phyloP scores from a whole-genome alignment of 805 yeast genomes.

The Yamadazyma akitaensis region DNA sequence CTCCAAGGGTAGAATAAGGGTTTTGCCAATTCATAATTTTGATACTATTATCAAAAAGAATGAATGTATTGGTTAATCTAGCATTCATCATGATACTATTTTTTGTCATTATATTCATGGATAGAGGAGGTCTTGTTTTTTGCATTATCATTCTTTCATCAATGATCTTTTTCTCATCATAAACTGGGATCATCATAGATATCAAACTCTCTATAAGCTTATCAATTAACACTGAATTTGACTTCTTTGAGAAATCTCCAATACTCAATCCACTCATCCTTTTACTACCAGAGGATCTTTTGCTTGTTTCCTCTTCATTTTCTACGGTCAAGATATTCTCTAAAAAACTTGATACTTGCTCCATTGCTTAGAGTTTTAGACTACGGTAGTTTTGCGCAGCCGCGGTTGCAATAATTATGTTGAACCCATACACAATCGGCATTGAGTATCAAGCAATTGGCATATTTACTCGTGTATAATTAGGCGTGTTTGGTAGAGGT shows the following conservation, averaged over 20 bases:
- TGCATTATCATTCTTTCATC: slow-evolving; percentile 58
- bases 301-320: slow-evolving; percentile 8
- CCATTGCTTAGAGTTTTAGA: slow-evolving; percentile 21
- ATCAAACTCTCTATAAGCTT: slow-evolving; percentile 69
- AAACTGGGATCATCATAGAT: slow-evolving; percentile 68
- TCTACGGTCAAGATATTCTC: slow-evolving; percentile 35
- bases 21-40: slow-evolving; percentile 61
- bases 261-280: slow-evolving; percentile 2
- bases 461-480: background rate
- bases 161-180: slow-evolving; percentile 45
- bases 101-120: slow-evolving; percentile 65
- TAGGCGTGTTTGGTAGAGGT: background rate
- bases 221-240: slow-evolving; percentile 47
- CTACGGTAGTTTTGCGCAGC: background rate
- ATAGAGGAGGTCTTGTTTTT: slow-evolving; percentile 61
- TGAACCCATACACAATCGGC: background rate
- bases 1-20: slow-evolving; percentile 58
- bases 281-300: background rate
- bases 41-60: slow-evolving; percentile 53
- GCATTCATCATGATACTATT: slow-evolving; percentile 63
- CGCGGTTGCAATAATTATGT: background rate
- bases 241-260: slow-evolving; percentile 1
- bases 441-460: background rate
- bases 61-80: slow-evolving; percentile 60
- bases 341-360: slow-evolving; percentile 34